Evolutionary conservation across 495 filamentous ascomycete genomes (phyloP).

Genomic region (Collariella sp.): DNA sequence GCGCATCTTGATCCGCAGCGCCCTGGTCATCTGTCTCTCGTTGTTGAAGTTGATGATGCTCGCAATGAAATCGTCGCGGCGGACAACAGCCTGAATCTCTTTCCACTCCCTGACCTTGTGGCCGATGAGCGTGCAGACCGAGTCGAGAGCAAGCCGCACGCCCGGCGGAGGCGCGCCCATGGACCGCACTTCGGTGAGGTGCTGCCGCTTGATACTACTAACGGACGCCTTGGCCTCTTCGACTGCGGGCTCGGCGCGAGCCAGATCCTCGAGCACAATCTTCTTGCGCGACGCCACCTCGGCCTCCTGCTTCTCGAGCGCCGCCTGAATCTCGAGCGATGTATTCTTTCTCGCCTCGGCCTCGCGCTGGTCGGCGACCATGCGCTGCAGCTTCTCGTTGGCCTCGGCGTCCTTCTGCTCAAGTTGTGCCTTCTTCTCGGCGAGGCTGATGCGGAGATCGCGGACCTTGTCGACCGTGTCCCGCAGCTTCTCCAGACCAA

Average conservation of each 20-base stretch:
- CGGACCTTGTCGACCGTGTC: slow-evolving; percentile 97
- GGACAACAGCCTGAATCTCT: slow-evolving; percentile 75
- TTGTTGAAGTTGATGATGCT: slow-evolving; percentile 98
- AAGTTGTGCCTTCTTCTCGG: slow-evolving; percentile 86
- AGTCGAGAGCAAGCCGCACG: slow-evolving; percentile 86
- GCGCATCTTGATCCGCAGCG: slow-evolving; percentile 76
- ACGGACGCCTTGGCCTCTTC: slow-evolving; percentile 88
- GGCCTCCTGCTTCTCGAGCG: slow-evolving; percentile 80
- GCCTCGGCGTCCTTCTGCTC: slow-evolving; percentile 91
- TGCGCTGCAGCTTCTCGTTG: slow-evolving; percentile 91
- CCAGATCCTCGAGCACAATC: slow-evolving; percentile 80
- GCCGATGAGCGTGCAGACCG: slow-evolving; percentile 87
- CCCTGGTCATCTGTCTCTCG: slow-evolving; percentile 84
- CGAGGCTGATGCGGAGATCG: slow-evolving; percentile 80
- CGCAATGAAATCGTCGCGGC: slow-evolving; percentile 92
- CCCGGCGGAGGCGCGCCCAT: slow-evolving; percentile 87
- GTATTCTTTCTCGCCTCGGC: slow-evolving; percentile 83
- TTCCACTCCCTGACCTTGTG: slow-evolving; percentile 89
- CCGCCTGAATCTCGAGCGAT: slow-evolving; percentile 78
- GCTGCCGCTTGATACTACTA: slow-evolving; percentile 93
- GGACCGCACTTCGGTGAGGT: slow-evolving; percentile 93
- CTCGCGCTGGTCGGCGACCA: slow-evolving; percentile 94
- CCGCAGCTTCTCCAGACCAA: slow-evolving; percentile 93
- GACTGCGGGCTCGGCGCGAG: slow-evolving; percentile 87
- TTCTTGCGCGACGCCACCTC: slow-evolving; percentile 77